Percentiles rank a stretch among this genome's conserved stretches.
These are phyloP conservation scores for Penicillium sp. DNA, from an alignment of 2,329 filamentous ascomycete species.

Conservation along the genomic window DNA sequence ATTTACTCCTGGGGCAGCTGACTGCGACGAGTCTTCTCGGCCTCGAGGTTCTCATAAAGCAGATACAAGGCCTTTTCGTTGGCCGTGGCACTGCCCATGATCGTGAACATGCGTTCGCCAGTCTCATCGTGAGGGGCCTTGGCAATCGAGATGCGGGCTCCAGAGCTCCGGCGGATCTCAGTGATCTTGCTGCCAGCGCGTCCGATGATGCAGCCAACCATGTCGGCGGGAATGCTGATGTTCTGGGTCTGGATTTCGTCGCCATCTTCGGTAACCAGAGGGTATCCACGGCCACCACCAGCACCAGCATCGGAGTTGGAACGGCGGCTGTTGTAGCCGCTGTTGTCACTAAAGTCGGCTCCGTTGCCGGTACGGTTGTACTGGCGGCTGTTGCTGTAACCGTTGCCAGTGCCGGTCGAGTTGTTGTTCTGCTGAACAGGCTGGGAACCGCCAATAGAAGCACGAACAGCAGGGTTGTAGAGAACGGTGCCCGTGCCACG, in stretches of 20 bases:
- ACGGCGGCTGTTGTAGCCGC: constrained; percentile 74
- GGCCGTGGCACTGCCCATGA: constrained; percentile 89
- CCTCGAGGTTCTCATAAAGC: constrained; percentile 97
- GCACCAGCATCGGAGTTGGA: constrained; percentile 80
- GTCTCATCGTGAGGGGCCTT: constrained; percentile 97
- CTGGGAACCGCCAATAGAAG: constrained; percentile 66
- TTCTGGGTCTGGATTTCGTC: constrained; percentile 99
- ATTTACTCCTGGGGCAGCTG: constrained; percentile 66
- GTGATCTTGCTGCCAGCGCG: constrained; percentile 95
- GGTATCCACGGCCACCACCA: constrained; percentile 65
- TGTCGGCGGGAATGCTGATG: constrained; percentile 98
- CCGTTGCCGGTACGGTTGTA: constrained; percentile 94
- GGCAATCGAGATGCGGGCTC: constrained; percentile 95
- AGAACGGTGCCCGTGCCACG: constrained; percentile 95
- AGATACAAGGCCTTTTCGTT: constrained; percentile 97
- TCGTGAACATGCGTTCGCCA: constrained; percentile 99
- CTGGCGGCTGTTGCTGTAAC: constrained; percentile 66
- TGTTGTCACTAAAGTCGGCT: constrained; percentile 90
- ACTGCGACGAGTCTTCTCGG: constrained; percentile 97
- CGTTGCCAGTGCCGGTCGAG: constrained; percentile 51
- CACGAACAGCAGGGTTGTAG: constrained; percentile 94
- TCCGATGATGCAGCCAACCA: constrained; percentile 99
- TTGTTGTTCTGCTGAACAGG: constrained; percentile 54
- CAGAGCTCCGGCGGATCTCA: constrained; percentile 96
- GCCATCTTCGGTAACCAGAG: constrained; percentile 90